Evolutionary conservation across 805 yeast genomes (phyloP).

Genomic region (Metschnikowia cerradonensis): DNA sequence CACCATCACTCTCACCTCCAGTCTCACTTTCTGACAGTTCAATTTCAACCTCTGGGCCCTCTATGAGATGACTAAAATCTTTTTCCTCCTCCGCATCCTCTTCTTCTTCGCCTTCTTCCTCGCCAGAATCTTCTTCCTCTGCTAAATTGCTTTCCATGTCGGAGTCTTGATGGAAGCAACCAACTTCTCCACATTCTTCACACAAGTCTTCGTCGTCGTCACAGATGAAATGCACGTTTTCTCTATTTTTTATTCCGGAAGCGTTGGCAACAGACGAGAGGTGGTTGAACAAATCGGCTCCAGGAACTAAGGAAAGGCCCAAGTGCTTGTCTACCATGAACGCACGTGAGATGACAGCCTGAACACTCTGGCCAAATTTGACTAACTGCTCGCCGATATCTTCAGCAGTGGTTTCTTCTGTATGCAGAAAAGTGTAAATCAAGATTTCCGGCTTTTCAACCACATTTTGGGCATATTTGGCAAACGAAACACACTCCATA

Average conservation of each 20-base stretch:
- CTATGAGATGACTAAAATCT: constrained; percentile 9
- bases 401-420: constrained; percentile 2
- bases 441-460: constrained; percentile 39
- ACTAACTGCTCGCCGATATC: constrained; percentile 24
- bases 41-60: constrained; percentile 9
- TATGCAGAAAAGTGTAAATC: neutral
- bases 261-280: constrained; percentile 29
- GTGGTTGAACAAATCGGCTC: constrained; percentile 89
- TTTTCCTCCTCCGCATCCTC: neutral
- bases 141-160: constrained; percentile 13
- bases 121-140: constrained; percentile 7
- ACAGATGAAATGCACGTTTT: constrained; percentile 44
- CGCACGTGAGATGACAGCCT: constrained; percentile 69
- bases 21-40: constrained; percentile 13
- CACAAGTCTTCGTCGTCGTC: constrained; percentile 20
- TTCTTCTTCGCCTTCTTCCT: constrained; percentile 1
- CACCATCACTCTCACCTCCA: constrained; percentile 21
- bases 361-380: constrained; percentile 54
- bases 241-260: constrained; percentile 26
- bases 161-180: constrained; percentile 12
- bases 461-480: constrained; percentile 23
- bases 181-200: constrained; percentile 18
- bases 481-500: constrained; percentile 40
- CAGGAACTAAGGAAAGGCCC: constrained; percentile 77
- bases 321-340: constrained; percentile 76